Conservation (phyloP, 208 protist species). For the Herpetomonas samuelpessoai region DNA sequence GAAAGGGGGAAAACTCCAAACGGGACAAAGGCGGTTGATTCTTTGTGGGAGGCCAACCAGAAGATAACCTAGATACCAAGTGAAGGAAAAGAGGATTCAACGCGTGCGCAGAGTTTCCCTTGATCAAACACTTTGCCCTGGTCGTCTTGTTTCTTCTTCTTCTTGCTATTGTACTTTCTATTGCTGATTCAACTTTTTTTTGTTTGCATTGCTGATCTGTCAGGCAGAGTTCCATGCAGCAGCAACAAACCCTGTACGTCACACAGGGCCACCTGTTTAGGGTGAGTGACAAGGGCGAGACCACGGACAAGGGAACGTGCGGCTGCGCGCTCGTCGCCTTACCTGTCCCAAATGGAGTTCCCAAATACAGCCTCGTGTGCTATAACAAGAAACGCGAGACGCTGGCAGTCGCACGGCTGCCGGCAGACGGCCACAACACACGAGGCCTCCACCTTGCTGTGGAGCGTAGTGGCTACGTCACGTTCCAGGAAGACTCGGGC, state of each 20-base stretch:
- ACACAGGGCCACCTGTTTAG: constrained; percentile 50
- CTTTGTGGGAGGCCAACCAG: too few species aligned
- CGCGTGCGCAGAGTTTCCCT: too few species aligned
- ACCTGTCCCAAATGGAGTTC: constrained; percentile 20
- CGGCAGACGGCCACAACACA: constrained; percentile 36
- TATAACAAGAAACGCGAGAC: constrained; percentile 69
- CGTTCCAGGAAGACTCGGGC: constrained; percentile 57
- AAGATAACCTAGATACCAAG: too few species aligned
- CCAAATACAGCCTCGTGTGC: constrained; percentile 81
- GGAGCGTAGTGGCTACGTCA: constrained; percentile 50
- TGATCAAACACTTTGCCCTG: too few species aligned
- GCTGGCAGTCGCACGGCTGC: constrained; percentile 52
- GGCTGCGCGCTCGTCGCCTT: constrained; percentile 65
- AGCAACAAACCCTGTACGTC: constrained; percentile 67
- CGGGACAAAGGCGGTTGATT: background rate
- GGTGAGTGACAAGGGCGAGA: constrained; percentile 33
- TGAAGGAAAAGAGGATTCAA: too few species aligned
- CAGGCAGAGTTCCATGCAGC: too few species aligned
- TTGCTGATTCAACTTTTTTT: too few species aligned
- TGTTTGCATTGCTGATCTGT: too few species aligned
- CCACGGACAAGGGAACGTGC: constrained; percentile 51
- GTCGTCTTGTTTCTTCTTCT: constrained; percentile 2
- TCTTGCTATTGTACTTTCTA: too few species aligned
- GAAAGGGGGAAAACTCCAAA: background rate
- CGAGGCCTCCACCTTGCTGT: constrained; percentile 43